Evolutionary conservation across 164 flowering plant genomes (phyloP).

Genomic region (Chimonanthus praecox): DNA sequence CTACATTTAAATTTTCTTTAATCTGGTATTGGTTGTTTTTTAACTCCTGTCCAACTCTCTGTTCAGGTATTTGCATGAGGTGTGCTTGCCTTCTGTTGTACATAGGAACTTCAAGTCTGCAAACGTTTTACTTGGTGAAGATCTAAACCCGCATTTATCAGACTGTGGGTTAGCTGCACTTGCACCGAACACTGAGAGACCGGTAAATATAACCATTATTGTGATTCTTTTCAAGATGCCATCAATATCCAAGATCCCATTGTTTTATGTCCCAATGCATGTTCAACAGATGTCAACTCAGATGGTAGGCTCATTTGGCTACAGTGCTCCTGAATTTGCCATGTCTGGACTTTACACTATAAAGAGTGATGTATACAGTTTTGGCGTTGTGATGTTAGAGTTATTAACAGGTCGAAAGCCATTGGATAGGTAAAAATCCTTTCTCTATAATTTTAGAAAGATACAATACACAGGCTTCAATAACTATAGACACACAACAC

Average conservation of each 20-base stretch:
- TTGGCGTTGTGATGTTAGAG: constrained; percentile 84
- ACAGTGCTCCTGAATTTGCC: constrained; percentile 72
- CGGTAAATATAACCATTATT: constrained; percentile 28
- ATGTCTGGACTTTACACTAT: constrained; percentile 46
- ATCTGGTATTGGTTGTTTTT: background rate
- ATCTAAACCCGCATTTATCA: constrained; percentile 38
- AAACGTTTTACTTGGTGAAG: constrained; percentile 70
- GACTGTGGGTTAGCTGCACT: constrained; percentile 77
- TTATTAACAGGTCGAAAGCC: constrained; percentile 63
- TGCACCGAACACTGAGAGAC: constrained; percentile 31
- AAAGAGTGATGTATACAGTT: constrained; percentile 74
- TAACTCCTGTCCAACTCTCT: background rate
- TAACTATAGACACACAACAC: no score
- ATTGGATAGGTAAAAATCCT: background rate
- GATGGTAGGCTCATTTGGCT: constrained; percentile 26
- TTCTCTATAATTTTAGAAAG: no score
- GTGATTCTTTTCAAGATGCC: background rate
- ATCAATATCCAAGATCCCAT: background rate
- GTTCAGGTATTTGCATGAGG: constrained; percentile 74
- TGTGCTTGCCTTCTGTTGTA: constrained; percentile 59
- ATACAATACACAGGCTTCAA: no score
- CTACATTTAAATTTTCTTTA: background rate
- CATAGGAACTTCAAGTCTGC: constrained; percentile 73
- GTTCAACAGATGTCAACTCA: background rate
- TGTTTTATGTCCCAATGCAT: background rate